A percentile compares a stretch with the other conserved stretches of the same genome.
Conservation (phyloP, 495 filamentous ascomycete genomes). For the Penicillium chermesinum region DNA sequence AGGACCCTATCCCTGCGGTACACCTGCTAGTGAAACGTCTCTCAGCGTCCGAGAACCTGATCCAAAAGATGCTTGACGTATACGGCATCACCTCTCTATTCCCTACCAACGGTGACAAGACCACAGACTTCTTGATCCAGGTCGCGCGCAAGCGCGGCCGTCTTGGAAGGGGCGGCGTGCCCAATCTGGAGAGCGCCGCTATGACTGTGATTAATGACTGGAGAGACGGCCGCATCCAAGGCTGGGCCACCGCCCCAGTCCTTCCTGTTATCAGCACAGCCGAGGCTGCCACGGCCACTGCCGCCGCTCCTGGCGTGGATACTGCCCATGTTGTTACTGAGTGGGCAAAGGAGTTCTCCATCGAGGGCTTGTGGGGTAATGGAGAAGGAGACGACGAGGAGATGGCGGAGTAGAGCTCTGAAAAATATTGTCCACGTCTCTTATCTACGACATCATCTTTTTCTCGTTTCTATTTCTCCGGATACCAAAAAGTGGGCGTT, state of each 20-base stretch:
- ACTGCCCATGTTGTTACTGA: slow-evolving; percentile 83
- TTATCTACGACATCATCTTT: slow-evolving; percentile 18
- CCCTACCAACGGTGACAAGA: slow-evolving; percentile 60
- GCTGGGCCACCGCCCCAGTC: slow-evolving; percentile 76
- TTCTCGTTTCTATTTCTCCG: slow-evolving; percentile 25
- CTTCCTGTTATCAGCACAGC: slow-evolving; percentile 46
- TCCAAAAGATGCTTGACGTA: slow-evolving; percentile 69
- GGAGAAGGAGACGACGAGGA: slow-evolving; percentile 42
- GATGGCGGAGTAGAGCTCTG: slow-evolving; percentile 38
- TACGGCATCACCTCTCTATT: slow-evolving; percentile 81
- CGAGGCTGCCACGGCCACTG: slow-evolving; percentile 24
- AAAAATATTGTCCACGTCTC: not conserved
- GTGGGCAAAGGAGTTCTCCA: slow-evolving; percentile 93
- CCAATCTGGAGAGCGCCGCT: slow-evolving; percentile 81
- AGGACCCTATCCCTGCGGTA: slow-evolving; percentile 84
- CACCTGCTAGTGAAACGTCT: slow-evolving; percentile 73
- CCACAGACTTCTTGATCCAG: slow-evolving; percentile 90
- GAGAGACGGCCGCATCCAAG: slow-evolving; percentile 91
- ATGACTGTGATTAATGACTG: slow-evolving; percentile 93
- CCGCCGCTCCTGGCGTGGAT: slow-evolving; percentile 44
- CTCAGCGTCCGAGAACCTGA: slow-evolving; percentile 61
- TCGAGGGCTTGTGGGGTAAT: slow-evolving; percentile 89
- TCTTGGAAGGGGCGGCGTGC: slow-evolving; percentile 83
- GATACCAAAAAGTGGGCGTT: slow-evolving; percentile 40
- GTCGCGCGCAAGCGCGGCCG: slow-evolving; percentile 89